Evolutionary conservation across 768 basidiomycete species (phyloP).

Genomic region (Russula sp.): DNA sequence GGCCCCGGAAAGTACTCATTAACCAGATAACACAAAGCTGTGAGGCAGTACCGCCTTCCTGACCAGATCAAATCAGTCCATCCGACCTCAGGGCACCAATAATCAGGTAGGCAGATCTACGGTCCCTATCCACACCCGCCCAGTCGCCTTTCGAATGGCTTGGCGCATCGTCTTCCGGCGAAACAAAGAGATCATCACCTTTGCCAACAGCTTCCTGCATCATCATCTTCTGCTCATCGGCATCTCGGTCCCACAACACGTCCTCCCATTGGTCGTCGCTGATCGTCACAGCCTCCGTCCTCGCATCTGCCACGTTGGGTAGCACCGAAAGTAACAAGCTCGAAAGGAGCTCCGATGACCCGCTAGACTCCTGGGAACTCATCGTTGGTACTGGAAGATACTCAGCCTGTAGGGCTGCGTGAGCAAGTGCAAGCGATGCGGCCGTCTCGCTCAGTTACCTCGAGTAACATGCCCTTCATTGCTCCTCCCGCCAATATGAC

Average conservation of each 20-base stretch:
- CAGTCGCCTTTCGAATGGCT: constrained; percentile 57
- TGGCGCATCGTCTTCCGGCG: constrained; percentile 50
- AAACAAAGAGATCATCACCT: constrained; percentile 52
- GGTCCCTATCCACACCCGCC: constrained; percentile 72
- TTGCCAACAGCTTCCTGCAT: constrained; percentile 26
- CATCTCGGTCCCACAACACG: constrained; percentile 69
- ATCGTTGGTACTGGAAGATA: constrained; percentile 73
- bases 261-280: constrained; percentile 79
- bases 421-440: background rate
- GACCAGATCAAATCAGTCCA: constrained; percentile 45
- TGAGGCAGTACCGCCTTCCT: no score
- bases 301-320: constrained; percentile 66
- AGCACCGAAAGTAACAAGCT: constrained; percentile 70
- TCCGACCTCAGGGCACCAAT: constrained; percentile 71
- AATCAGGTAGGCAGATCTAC: constrained; percentile 72
- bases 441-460: constrained; percentile 41
- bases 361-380: constrained; percentile 56
- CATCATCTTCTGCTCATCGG: constrained; percentile 37
- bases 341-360: constrained; percentile 67
- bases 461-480: constrained; percentile 78
- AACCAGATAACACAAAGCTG: no score
- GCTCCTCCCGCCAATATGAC: constrained; percentile 70
- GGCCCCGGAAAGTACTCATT: no score
- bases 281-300: constrained; percentile 71
- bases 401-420: constrained; percentile 50